Conservation (phyloP, 2,329 filamentous ascomycete species). For the Ilyonectria robusta region DNA sequence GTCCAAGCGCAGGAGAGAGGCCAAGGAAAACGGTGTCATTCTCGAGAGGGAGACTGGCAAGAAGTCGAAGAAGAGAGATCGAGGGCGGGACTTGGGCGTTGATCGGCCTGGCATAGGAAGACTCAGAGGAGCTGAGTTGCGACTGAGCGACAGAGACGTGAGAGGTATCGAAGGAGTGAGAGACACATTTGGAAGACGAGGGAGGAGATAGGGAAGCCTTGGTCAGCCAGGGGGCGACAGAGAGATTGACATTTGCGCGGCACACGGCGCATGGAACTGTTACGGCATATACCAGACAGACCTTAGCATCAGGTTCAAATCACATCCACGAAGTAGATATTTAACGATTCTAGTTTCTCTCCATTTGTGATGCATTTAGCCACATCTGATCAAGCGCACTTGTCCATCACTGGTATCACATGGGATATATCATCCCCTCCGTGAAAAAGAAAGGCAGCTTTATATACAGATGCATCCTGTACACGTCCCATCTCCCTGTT, state of each 20-base stretch:
- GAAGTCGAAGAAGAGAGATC: constrained; percentile 58
- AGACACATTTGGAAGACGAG: constrained; percentile 58
- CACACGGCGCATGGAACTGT: background rate
- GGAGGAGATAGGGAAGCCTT: constrained; percentile 43
- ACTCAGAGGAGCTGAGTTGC: constrained; percentile 84
- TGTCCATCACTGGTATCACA: constrained; percentile 37
- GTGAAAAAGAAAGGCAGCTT: constrained; percentile 40
- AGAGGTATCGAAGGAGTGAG: constrained; percentile 74
- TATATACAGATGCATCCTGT: constrained; percentile 51
- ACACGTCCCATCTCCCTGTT: constrained; percentile 27
- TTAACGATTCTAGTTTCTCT: constrained; percentile 33
- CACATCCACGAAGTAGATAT: constrained; percentile 11
- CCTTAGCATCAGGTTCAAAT: constrained; percentile 6
- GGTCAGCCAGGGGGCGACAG: too few species aligned
- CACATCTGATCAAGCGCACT: constrained; percentile 29
- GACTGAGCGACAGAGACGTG: constrained; percentile 83
- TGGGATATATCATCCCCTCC: constrained; percentile 26
- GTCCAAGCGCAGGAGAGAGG: constrained; percentile 80
- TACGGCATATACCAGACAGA: background rate
- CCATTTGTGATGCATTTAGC: constrained; percentile 33
- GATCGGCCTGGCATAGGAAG: constrained; percentile 85
- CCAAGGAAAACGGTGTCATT: constrained; percentile 91
- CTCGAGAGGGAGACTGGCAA: constrained; percentile 73
- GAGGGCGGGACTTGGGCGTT: constrained; percentile 71
- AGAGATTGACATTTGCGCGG: too few species aligned